Evolutionary conservation across 2,329 filamentous ascomycete species (phyloP), one percentile per base, ranked within the genome.

Genomic region (Septoria petroselini): DNA sequence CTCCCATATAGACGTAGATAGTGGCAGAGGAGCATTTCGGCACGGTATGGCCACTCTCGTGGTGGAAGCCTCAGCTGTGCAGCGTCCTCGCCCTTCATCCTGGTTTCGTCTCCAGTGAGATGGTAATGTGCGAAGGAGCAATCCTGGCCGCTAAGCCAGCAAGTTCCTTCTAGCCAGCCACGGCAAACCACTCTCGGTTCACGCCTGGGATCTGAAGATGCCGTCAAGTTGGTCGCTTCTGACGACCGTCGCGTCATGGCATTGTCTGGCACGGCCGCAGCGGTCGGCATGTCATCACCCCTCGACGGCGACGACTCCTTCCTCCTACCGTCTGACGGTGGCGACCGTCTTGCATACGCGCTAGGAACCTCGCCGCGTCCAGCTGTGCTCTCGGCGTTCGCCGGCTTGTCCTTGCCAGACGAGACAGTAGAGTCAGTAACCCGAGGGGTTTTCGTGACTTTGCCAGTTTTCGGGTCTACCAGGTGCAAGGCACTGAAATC

Each of bases 401-500:
- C 2, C 21, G 7, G 4, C 19, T 3, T 8, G 11, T 14, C 11
- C 33, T 8, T 7, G 6, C n/a, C 33, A 15, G n/a, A n/a, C n/a
- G 35, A 15, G 12, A 11, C 1, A 18, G 15, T 12, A 7, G 18
- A 12, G 5, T 4, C 30, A n/a, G 11, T n/a, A 12, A 33, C 35
- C 12, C 8, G 15, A 15, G 43, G 35, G 7, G 54, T 31, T 12
- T 27, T 30, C 7, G 48, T 35, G 7, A 41, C 38, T 18, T 55
- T 62, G 8, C 65, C 65, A 2, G 64, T 67, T 34, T 53, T 63
- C 3, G 62, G 56, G 53, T 68, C 61, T 8, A 67, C 37, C 3
- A 63, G 55, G 7, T 38, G 54, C 15, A 68, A 54, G 19, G 52
- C 53, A 31, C 50, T 58, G 8, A 57, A 15, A 41, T 66, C 59